Conservation (phyloP, 805 yeast genomes). For the Starmerella lactis-condensi region DNA sequence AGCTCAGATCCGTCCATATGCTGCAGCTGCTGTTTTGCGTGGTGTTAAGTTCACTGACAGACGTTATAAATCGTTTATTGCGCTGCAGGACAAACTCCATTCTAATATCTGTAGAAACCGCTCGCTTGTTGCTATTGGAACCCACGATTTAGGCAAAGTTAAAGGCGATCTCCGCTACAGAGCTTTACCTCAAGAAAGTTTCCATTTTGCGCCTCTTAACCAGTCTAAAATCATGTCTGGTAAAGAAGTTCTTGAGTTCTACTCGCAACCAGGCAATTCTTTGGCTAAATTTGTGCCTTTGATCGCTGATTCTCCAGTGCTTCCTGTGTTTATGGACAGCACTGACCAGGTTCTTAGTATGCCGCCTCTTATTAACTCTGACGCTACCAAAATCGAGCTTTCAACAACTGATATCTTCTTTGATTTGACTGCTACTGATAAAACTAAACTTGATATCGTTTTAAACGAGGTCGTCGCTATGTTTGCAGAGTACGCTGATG, state of each 20-base stretch:
- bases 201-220: conserved; percentile 35
- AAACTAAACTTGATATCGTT: conserved; percentile 83
- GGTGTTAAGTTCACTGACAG: conserved; percentile 65
- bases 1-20: conserved; percentile 65
- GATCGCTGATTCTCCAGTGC: conserved; percentile 71
- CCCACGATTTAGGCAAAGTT: conserved; percentile 78
- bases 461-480: conserved; percentile 83
- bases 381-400: conserved; percentile 70
- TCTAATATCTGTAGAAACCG: conserved; percentile 91
- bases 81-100: conserved; percentile 90
- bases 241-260: conserved; percentile 64
- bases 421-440: conserved; percentile 90
- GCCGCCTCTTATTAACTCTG: conserved; percentile 94
- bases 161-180: conserved; percentile 72
- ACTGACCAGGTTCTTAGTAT: conserved; percentile 64
- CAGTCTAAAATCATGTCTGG: conserved; percentile 43
- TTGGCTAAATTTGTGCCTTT: conserved; percentile 76
- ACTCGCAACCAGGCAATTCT: conserved; percentile 66
- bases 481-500: conserved; percentile 75
- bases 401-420: conserved; percentile 76
- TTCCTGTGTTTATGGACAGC: conserved; percentile 74
- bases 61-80: conserved; percentile 82
- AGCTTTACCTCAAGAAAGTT: conserved; percentile 60
- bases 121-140: conserved; percentile 94
- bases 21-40: conserved; percentile 86